Base-by-base conservation (phyloP, 106 monocot genomes). In the Chionographis japonica region DNA sequence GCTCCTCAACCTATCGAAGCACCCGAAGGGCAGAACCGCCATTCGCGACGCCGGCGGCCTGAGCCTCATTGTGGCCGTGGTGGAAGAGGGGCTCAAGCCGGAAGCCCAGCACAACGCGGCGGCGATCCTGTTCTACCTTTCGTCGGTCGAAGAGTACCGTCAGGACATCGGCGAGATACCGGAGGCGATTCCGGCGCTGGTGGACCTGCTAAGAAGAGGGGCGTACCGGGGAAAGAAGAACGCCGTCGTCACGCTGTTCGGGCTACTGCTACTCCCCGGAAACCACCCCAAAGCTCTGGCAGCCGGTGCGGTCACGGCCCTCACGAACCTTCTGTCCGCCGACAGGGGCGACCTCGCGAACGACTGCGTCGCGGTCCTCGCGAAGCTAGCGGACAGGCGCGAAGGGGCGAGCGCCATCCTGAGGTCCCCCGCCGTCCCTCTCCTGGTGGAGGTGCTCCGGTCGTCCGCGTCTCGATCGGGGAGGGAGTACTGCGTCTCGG, bases 101-200 rank as follows among this genome's bases (percentile, higher is more conserved):
- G 84, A 89, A 19, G 69, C 81, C 1, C 68, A 64, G 53, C 80
- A 89, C 50, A 86, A 87, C 43, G 97, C 97, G 8, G 92, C 87
- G 0, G 92, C 85, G 2, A 73, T 89, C 36, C 54, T 97, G 37
- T 92, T 92, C 78, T 89, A 87, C 79, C 78, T 97, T 52, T 76
- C 89, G 1, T 67, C 88, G 9, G 67, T 78, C 12, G 66, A 77
- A 4, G 82, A 83, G 17, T 87, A 87, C 74, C 75, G 85, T 4
- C 19, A 61, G 27, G 72, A 68, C 49, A 89, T 97, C 4, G 86
- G 89, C 12, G 82, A 81, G 36, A 60, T 80, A 5, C 75, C 75
- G 2, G 78, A 73, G 6, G 92, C 92, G 2, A 83, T 97, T n/a
- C 74, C 77, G 8, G 68, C 80, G 14, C 61, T 97, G 12, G 78